phyloP scores from a whole-genome alignment of 495 filamentous ascomycete species.

The Recurvomyces mirabilis region DNA sequence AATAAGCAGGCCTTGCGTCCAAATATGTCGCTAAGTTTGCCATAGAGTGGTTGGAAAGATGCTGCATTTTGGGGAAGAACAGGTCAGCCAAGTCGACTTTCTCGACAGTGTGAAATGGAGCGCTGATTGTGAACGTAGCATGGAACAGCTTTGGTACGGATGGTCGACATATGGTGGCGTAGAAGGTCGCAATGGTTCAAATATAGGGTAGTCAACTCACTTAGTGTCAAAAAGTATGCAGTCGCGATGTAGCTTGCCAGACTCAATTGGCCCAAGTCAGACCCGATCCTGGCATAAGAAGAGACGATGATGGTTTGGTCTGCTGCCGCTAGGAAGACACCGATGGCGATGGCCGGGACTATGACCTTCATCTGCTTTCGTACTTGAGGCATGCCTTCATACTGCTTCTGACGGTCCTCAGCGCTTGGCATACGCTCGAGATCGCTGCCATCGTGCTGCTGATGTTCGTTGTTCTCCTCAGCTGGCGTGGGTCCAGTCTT shows the following conservation, averaged over 20 bases:
- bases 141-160: no score
- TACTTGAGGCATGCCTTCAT: slow-evolving; percentile 34
- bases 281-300: slow-evolving; percentile 71
- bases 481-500: no score
- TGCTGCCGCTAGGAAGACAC: slow-evolving; percentile 61
- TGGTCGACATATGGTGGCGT: no score
- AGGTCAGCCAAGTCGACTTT: no score
- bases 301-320: slow-evolving; percentile 78
- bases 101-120: no score
- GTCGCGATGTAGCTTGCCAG: slow-evolving; percentile 80
- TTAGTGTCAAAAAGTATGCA: slow-evolving; percentile 62
- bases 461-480: no score
- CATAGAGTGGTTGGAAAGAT: slow-evolving; percentile 72
- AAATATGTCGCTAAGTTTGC: slow-evolving; percentile 73
- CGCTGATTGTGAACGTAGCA: no score
- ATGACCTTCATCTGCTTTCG: slow-evolving; percentile 40
- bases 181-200: no score
- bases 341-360: slow-evolving; percentile 46
- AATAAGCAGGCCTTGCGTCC: slow-evolving; percentile 66
- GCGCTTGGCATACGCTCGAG: slow-evolving; percentile 21
- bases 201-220: no score
- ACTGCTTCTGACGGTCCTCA: slow-evolving; percentile 22
- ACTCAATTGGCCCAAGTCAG: slow-evolving; percentile 65
- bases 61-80: no score
- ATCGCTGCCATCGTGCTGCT: neutral